A percentile compares a stretch with the other conserved stretches of the same genome.
phyloP scores from a whole-genome alignment of 768 basidiomycete species.

The Cystofilobasidium capitatum region DNA sequence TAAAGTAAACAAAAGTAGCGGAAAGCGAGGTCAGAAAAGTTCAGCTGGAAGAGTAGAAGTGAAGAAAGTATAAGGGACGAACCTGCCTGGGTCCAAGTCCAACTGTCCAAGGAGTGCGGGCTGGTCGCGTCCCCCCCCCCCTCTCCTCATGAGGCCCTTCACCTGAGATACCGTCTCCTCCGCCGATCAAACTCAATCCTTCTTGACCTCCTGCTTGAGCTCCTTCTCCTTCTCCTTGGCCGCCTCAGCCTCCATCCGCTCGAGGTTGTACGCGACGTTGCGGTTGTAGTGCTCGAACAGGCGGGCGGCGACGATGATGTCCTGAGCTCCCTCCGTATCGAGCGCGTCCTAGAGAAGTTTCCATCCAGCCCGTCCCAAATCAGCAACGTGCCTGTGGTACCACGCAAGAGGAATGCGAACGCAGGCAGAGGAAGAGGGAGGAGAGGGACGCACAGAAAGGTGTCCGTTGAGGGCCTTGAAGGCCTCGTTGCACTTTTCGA shows the following conservation, averaged over 20 bases:
- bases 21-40: too few species aligned
- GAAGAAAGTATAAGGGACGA: too few species aligned
- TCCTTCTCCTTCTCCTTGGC: background rate
- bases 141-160: background rate
- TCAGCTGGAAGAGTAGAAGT: too few species aligned
- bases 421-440: background rate
- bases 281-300: conserved; percentile 77
- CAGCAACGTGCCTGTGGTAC: background rate
- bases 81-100: too few species aligned
- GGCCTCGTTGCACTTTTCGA: conserved; percentile 85
- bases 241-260: conserved; percentile 42
- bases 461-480: conserved; percentile 80
- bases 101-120: too few species aligned
- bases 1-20: too few species aligned
- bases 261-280: conserved; percentile 86
- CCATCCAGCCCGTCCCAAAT: background rate
- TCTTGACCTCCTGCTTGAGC: background rate
- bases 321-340: conserved; percentile 43
- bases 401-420: background rate
- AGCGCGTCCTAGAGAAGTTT: background rate
- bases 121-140: background rate
- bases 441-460: conserved; percentile 53
- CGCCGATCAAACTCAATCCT: too few species aligned
- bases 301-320: conserved; percentile 72
- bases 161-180: background rate